Evolutionary conservation across 2,329 filamentous ascomycete species (phyloP).

Genomic region (Aureobasidium uvarum): DNA sequence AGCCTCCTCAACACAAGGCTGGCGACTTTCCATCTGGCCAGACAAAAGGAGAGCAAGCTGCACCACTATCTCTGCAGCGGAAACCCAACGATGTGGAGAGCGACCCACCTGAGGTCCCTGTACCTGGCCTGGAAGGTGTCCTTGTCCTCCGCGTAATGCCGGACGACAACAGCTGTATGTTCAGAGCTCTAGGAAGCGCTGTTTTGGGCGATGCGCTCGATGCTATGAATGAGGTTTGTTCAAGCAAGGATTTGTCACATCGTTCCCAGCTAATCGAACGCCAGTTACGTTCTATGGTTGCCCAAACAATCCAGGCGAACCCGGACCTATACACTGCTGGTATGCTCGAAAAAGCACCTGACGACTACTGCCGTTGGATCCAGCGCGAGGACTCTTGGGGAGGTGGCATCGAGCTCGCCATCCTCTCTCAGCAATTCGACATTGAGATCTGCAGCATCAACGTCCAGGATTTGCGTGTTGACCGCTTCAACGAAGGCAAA

Average conservation of each 20-base stretch:
- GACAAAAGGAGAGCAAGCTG: slow-evolving; percentile 32
- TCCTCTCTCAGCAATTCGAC: slow-evolving; percentile 79
- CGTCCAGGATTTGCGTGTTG: slow-evolving; percentile 65
- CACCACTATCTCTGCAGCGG: slow-evolving; percentile 44
- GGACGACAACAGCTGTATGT: slow-evolving; percentile 93
- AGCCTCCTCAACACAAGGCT: slow-evolving; percentile 33
- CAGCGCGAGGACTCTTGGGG: slow-evolving; percentile 81
- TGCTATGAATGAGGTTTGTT: slow-evolving; percentile 57
- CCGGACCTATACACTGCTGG: slow-evolving; percentile 71
- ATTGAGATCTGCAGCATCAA: slow-evolving; percentile 84
- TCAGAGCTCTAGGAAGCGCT: slow-evolving; percentile 80
- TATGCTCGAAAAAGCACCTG: slow-evolving; percentile 67
- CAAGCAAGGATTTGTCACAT: neutral
- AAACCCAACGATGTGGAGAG: slow-evolving; percentile 48
- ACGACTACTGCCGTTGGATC: slow-evolving; percentile 79
- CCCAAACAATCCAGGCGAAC: slow-evolving; percentile 71
- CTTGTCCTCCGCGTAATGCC: slow-evolving; percentile 88
- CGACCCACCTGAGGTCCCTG: slow-evolving; percentile 61
- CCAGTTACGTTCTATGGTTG: slow-evolving; percentile 69
- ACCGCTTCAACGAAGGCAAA: slow-evolving; percentile 75
- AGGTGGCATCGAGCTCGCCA: slow-evolving; percentile 83
- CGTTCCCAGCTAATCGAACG: neutral
- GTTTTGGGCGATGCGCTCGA: slow-evolving; percentile 65
- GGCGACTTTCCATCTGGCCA: slow-evolving; percentile 33
- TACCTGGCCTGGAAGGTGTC: slow-evolving; percentile 56